Base-by-base conservation (phyloP, 441 rosid genomes). In the Syzygium malaccense region DNA sequence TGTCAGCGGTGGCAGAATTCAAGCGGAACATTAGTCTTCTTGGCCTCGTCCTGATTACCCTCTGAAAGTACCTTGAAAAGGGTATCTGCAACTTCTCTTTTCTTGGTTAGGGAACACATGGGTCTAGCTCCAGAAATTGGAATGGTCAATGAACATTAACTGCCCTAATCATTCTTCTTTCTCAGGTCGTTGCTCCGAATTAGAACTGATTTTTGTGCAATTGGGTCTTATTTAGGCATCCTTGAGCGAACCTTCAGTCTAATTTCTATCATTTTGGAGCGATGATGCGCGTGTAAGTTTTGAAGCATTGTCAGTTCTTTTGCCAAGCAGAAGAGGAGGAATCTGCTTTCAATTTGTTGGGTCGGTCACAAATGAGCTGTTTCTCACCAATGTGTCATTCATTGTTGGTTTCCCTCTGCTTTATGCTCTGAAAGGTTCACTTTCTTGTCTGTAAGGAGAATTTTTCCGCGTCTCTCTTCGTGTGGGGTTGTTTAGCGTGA, bases 401-500 rank as follows among this genome's bases (percentile, higher is more conserved):
- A 89, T 92, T 85, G 91, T 92, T 91, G 91, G 91, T 92, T 87
- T 66, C 57, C 71, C 91, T 90, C 90, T 87, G 92, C 98, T 97
- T 96, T 96, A 95, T 97, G 93, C 98, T 94, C 96, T 96, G 96
- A 96, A 96, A 96, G 96, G 92, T 92, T 95, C 96, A 93, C 96
- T 95, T 95, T 97, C 94, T 92, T 94, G 95, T 94, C 94, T 92
- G 88, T 87, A 88, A 88, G 93, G 92, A 91, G 94, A 92, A 92
- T 92, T 92, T 93, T 93, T 87, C 89, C 83, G 51, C n/a, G 26
- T 88, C 91, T 92, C 92, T 91, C 51, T 90, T 90, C 89, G 91
- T 89, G 90, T 91, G 90, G 90, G 85, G 87, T 92, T 90, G 93
- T 91, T 93, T 88, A 87, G 88, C 86, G 87, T 91, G 92, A 88